phyloP scores from a whole-genome alignment of 805 yeast species.

The Wickerhamomyces hampshirensis region DNA sequence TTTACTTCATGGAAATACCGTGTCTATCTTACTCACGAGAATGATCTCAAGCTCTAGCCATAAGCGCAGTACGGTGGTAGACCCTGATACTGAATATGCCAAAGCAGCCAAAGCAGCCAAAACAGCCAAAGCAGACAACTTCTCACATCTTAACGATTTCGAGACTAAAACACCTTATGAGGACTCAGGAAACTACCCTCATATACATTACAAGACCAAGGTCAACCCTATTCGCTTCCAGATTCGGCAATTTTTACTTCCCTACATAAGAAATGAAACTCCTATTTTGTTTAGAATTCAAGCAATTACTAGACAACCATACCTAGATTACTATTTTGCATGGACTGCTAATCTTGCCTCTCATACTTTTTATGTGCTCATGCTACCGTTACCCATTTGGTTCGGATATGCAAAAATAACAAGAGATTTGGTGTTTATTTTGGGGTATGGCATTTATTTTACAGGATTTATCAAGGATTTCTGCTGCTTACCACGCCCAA shows the following conservation, averaged over 20 bases:
- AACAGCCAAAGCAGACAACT: conserved; percentile 11
- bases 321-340: conserved; percentile 72
- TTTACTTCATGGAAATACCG: no score
- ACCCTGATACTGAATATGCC: no score
- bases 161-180: conserved; percentile 21
- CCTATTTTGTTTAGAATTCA: conserved; percentile 56
- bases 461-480: conserved; percentile 79
- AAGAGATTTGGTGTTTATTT: conserved; percentile 67
- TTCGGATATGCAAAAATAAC: conserved; percentile 55
- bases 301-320: conserved; percentile 37
- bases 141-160: conserved; percentile 25
- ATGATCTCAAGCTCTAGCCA: no score
- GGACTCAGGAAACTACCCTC: conserved; percentile 76
- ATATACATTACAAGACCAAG: conserved; percentile 56
- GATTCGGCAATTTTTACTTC: conserved; percentile 49
- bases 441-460: conserved; percentile 52
- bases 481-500: conserved; percentile 87
- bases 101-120: conserved; percentile 2
- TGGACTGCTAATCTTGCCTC: conserved; percentile 87
- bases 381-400: conserved; percentile 86
- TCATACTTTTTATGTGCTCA: conserved; percentile 87
- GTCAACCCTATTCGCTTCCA: conserved; percentile 52
- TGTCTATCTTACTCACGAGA: no score
- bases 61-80: no score
- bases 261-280: conserved; percentile 62